phyloP scores from a whole-genome alignment of 2,329 filamentous ascomycete genomes.

The Hirsutella thompsonii region DNA sequence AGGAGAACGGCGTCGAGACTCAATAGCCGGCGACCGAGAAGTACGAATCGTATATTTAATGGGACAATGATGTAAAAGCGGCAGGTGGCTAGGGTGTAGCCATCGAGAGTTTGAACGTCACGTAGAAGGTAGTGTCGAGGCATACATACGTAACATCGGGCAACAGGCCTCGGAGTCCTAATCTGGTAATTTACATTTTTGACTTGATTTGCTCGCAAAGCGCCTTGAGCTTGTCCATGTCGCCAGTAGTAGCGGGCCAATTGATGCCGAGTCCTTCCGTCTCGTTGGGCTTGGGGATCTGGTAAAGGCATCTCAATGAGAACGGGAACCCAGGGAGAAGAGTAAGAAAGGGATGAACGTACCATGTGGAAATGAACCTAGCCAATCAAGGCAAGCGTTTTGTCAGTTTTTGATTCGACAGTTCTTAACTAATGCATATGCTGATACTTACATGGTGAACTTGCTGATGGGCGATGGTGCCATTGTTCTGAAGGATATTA shows the following conservation, averaged over 20 bases:
- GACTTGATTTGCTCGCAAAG: constrained; percentile 74
- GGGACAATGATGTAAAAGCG: too few relatives aligned
- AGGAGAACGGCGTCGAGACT: constrained; percentile 4
- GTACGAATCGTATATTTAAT: too few relatives aligned
- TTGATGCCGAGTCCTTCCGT: constrained; percentile 64
- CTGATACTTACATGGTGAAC: constrained; percentile 66
- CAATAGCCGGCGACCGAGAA: too few relatives aligned
- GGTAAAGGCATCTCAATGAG: constrained; percentile 1
- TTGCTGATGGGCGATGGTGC: constrained; percentile 76
- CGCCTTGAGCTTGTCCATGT: constrained; percentile 75
- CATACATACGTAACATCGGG: too few relatives aligned
- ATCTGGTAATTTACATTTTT: constrained; percentile 53
- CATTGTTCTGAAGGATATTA: constrained; percentile 96
- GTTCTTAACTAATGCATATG: not conserved
- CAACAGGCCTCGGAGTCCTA: too few relatives aligned
- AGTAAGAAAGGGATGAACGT: constrained; percentile 18
- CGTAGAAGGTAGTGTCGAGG: too few relatives aligned
- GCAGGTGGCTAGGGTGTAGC: too few relatives aligned
- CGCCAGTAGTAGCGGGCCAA: constrained; percentile 64
- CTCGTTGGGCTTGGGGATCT: constrained; percentile 90
- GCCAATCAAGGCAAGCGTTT: not conserved
- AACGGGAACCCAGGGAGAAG: not conserved
- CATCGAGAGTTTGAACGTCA: too few relatives aligned
- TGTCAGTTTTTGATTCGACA: not conserved
- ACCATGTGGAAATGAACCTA: constrained; percentile 92